Evolutionary conservation across 2,329 filamentous ascomycete genomes (phyloP).

Genomic region (Diaporthe australafricana): DNA sequence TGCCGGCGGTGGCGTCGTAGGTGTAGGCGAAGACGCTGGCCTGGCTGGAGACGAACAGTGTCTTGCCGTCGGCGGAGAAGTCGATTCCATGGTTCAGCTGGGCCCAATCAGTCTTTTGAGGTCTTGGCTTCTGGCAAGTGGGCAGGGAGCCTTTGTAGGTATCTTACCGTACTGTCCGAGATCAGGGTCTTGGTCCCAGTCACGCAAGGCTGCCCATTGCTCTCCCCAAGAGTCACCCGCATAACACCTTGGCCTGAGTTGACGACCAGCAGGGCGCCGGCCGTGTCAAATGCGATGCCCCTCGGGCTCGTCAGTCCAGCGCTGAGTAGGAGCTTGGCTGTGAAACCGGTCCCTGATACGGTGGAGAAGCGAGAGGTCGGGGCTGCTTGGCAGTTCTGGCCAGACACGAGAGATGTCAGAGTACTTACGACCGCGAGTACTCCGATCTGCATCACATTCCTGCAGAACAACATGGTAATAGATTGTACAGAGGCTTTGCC

Average conservation of each 20-base stretch:
- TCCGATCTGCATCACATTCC: too few species aligned
- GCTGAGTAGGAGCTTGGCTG: constrained; percentile 45
- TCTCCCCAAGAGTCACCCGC: constrained; percentile 54
- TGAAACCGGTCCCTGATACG: too few species aligned
- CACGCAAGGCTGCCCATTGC: constrained; percentile 54
- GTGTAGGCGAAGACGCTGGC: constrained; percentile 68
- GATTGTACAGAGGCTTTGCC: too few species aligned
- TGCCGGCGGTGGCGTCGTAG: constrained; percentile 65
- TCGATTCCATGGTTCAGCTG: constrained; percentile 64
- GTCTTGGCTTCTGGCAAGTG: constrained; percentile 48
- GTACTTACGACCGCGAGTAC: too few species aligned
- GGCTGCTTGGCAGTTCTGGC: too few species aligned
- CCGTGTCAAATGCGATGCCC: constrained; percentile 56
- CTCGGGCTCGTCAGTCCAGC: constrained; percentile 56
- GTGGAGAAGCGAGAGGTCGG: too few species aligned
- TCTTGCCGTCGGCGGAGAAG: constrained; percentile 57
- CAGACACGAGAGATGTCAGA: too few species aligned
- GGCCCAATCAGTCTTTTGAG: background rate
- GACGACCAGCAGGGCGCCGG: constrained; percentile 57
- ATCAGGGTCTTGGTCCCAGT: constrained; percentile 44
- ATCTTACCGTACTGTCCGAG: background rate
- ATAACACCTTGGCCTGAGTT: constrained; percentile 57
- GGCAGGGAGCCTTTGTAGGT: too few species aligned
- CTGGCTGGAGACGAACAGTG: constrained; percentile 63
- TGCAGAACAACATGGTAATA: too few species aligned